Base-by-base conservation (phyloP, 306 rosid genomes). In the Sicyos edulis region DNA sequence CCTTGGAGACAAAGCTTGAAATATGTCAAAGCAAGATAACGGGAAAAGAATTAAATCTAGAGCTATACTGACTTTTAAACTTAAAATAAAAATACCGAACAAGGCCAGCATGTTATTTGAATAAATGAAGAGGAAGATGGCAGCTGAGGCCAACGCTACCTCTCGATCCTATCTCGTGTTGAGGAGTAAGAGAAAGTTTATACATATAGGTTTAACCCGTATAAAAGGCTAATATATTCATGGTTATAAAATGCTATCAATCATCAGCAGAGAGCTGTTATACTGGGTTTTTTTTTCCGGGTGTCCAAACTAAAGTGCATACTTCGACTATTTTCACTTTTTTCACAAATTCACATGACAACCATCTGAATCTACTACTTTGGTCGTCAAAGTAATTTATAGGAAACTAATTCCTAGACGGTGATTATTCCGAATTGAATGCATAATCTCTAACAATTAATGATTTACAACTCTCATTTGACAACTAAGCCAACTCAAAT, bases 1-100 rank as follows among this genome's bases (percentile, higher is more conserved):
- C n/a, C n/a, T n/a, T n/a, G n/a, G n/a, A n/a, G n/a, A n/a, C n/a
- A 47, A 32, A 74, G 29, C 32, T 10, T 53, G 45, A 60, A 74
- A 74, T 51, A 68, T 49, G 21, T 22, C 21, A 20, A 7, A 47
- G 1, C 22, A 44, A 26, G 40, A 47, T 45, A 4, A 54, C 22
- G 3, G 20, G 66, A 24, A 16, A 16, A 40, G 55, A 64, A 54
- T 66, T 21, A n/a, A 17, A 13, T 3, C 34, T 22, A 71, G 76
- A 56, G 34, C 22, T 13, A 11, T 45, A 52, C 10, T 5, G 42
- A 68, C 72, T 49, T 7, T 47, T 21, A 22, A 47, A 21, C 24
- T 66, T 3, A 47, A 67, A 21, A 19, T 37, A 42, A 47, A 67
- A 21, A 19, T 37, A 42, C 11, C 21, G 14, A 47, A 66, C 56